Percentiles rank a stretch among this genome's conserved stretches.
These are phyloP conservation scores for Geotrichum restrictum DNA, from an alignment of 1,139 yeast genomes.

Conservation along the genomic window DNA sequence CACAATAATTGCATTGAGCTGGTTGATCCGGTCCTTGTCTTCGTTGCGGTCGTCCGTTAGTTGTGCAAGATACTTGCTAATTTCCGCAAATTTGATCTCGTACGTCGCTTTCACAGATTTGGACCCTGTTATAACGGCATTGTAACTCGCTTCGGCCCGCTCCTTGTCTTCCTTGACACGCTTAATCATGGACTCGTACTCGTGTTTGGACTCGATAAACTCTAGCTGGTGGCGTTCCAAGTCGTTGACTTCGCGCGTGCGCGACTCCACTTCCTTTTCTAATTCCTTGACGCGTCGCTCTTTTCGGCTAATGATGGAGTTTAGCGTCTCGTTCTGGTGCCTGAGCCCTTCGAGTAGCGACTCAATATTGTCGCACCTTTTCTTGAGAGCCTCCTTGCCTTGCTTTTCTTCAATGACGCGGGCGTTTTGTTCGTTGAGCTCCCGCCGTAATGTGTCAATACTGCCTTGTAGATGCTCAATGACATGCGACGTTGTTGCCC, in stretches of 20 bases:
- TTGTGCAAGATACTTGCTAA: slow-evolving; percentile 24
- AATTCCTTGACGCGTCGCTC: slow-evolving; percentile 31
- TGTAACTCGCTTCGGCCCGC: slow-evolving; percentile 24
- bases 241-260: slow-evolving; percentile 5
- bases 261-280: slow-evolving; percentile 22
- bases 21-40: slow-evolving; percentile 24
- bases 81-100: slow-evolving; percentile 15
- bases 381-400: slow-evolving; percentile 29
- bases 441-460: slow-evolving; percentile 31
- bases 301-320: slow-evolving; percentile 30
- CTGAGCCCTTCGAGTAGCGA: slow-evolving; percentile 29
- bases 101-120: slow-evolving; percentile 4
- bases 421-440: slow-evolving; percentile 30
- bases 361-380: slow-evolving; percentile 30
- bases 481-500: slow-evolving; percentile 28
- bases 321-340: slow-evolving; percentile 32
- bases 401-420: slow-evolving; percentile 29
- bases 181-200: slow-evolving; percentile 13
- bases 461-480: slow-evolving; percentile 31
- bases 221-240: slow-evolving; percentile 18
- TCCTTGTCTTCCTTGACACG: slow-evolving; percentile 24
- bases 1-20: slow-evolving; percentile 23
- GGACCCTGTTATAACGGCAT: slow-evolving; percentile 13
- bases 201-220: slow-evolving; percentile 13
- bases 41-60: slow-evolving; percentile 25